These are phyloP conservation scores for Marasmius tenuissimus DNA, from an alignment of 1,284 basidiomycete genomes.

Conservation along the genomic window DNA sequence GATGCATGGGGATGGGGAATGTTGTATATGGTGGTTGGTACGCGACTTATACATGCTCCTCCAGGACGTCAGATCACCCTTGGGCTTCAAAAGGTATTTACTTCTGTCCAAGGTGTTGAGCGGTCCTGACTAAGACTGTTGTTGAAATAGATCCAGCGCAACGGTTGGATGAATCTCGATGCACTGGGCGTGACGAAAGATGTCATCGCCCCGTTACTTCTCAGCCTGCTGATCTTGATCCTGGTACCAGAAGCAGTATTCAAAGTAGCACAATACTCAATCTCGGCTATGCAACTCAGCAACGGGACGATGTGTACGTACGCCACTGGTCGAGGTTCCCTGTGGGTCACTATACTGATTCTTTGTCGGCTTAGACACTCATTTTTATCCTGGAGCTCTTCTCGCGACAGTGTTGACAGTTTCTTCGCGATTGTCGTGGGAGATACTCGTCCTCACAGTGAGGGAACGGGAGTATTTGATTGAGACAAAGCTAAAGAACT, in stretches of 20 bases:
- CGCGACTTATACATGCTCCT: constrained; percentile 51
- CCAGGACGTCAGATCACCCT: constrained; percentile 44
- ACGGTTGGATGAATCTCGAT: constrained; percentile 72
- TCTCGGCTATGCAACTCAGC: constrained; percentile 40
- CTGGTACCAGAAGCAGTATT: constrained; percentile 56
- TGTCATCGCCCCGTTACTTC: constrained; percentile 60
- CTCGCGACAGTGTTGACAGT: constrained; percentile 52
- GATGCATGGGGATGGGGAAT: constrained; percentile 83
- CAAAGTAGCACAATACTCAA: constrained; percentile 39
- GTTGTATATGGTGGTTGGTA: constrained; percentile 68
- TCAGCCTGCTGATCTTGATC: constrained; percentile 61
- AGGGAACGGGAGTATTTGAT: constrained; percentile 83
- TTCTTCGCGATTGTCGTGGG: constrained; percentile 40
- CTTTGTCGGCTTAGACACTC: constrained; percentile 46
- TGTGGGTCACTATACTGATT: constrained; percentile 1
- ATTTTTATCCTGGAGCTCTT: constrained; percentile 75
- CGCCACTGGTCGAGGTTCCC: no score
- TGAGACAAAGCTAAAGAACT: constrained; percentile 76
- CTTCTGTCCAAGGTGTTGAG: constrained; percentile 7
- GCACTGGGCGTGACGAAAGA: constrained; percentile 66
- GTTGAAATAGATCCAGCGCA: constrained; percentile 58
- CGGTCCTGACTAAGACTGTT: constrained; percentile 8
- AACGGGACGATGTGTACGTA: constrained; percentile 61
- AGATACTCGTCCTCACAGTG: constrained; percentile 56
- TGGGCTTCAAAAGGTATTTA: constrained; percentile 61